Evolutionary conservation across 2,329 filamentous ascomycete species (phyloP).

Genomic region (Beauveria sp.): DNA sequence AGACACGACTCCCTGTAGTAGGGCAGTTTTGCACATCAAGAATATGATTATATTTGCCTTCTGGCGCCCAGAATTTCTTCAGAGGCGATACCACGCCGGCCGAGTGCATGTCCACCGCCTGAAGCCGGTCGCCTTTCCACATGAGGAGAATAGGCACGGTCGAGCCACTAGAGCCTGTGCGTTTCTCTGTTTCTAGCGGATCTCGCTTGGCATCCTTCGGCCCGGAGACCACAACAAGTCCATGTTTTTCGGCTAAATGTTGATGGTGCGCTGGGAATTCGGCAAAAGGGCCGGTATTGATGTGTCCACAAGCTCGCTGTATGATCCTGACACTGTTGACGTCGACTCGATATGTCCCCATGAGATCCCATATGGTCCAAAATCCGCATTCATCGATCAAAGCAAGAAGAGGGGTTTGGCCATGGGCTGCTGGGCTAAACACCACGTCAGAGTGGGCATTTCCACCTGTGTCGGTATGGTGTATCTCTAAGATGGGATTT

Average conservation of each 20-base stretch:
- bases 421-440: slow-evolving; percentile 47
- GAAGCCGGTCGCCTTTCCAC: slow-evolving; percentile 29
- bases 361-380: slow-evolving; percentile 62
- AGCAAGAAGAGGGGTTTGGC: slow-evolving; percentile 52
- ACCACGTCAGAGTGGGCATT: slow-evolving; percentile 52
- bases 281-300: slow-evolving; percentile 30
- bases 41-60: neutral
- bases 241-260: slow-evolving; percentile 30
- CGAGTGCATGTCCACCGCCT: slow-evolving; percentile 29
- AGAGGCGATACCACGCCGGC: slow-evolving; percentile 17
- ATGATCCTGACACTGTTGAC: slow-evolving; percentile 26
- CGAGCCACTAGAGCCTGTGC: slow-evolving; percentile 11
- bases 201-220: neutral
- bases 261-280: slow-evolving; percentile 24
- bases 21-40: slow-evolving; percentile 1
- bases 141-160: slow-evolving; percentile 21
- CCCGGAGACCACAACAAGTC: slow-evolving; percentile 31
- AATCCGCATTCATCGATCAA: slow-evolving; percentile 57
- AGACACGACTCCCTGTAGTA: neutral
- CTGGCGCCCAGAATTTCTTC: slow-evolving; percentile 2
- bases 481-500: slow-evolving; percentile 47
- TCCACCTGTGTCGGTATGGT: slow-evolving; percentile 43
- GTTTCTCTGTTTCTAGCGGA: slow-evolving; percentile 1
- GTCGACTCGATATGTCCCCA: slow-evolving; percentile 26
- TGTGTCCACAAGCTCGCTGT: slow-evolving; percentile 34